Conservation (phyloP, 108 stramenopile species). For the Asterionellopsis glacialis region DNA sequence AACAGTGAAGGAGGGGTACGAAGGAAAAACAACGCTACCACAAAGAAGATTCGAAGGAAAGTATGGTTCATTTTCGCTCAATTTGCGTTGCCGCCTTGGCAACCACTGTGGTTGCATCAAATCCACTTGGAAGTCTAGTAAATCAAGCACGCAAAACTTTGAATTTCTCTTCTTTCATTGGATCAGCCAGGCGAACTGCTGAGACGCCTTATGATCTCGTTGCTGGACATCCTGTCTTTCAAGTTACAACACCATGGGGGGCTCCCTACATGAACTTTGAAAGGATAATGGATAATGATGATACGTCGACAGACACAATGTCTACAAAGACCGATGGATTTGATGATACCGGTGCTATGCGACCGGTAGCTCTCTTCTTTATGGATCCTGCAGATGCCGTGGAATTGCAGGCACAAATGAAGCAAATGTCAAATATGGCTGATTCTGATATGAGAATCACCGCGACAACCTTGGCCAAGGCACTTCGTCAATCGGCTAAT, state of each 20-base stretch:
- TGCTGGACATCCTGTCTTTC: constrained; percentile 72
- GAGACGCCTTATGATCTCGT: constrained; percentile 67
- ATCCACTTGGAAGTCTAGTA: neutral
- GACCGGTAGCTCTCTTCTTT: constrained; percentile 56
- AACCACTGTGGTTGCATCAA: too few relatives aligned
- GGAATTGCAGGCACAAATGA: constrained; percentile 65
- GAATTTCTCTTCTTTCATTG: constrained; percentile 22
- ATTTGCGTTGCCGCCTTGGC: too few relatives aligned
- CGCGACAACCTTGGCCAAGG: constrained; percentile 58
- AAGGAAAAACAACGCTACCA: too few relatives aligned
- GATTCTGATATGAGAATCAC: constrained; percentile 64
- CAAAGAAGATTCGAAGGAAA: too few relatives aligned
- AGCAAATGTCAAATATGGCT: constrained; percentile 76
- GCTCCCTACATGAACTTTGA: constrained; percentile 84
- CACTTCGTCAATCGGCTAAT: constrained; percentile 56
- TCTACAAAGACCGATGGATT: neutral
- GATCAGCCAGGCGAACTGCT: constrained; percentile 26
- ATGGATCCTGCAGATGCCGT: constrained; percentile 81
- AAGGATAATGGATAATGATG: constrained; percentile 19
- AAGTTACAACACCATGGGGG: constrained; percentile 82
- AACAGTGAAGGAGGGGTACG: too few relatives aligned
- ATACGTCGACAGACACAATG: neutral
- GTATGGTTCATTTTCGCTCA: neutral
- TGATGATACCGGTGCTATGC: constrained; percentile 6
- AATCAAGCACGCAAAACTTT: constrained; percentile 17